Base-by-base conservation (phyloP, 2,329 filamentous ascomycete species). In the Ustulina deusta region DNA sequence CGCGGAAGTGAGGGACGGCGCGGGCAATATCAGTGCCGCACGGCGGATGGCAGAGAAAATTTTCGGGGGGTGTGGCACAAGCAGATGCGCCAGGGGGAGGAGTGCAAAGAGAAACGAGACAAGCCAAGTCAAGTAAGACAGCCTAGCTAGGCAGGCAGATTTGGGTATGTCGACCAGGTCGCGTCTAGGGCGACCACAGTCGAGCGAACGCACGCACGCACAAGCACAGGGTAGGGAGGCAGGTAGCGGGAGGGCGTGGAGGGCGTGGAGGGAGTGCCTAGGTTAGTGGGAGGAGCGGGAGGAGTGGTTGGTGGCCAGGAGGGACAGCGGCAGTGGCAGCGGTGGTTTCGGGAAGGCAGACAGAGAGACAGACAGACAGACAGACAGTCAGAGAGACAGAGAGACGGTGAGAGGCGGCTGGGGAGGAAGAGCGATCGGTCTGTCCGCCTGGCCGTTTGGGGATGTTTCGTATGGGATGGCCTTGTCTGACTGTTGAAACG, bases 41-140 rank as follows among this genome's bases (percentile, higher is more conserved):
- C 76, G 74, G 74, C 76, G 74, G 74, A 62, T 60, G 60, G 48
- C 49, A 70, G 54, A 71, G 68, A 70, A 71, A 75, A 73, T 72
- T 71, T 75, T 77, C 70, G 71, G 73, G 75, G 75, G 75, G 54
- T 75, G 75, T 77, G 76, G 75, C 75, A 75, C 74, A 69, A 73
- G 69, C 55, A 73, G 65, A 69, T 69, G 51, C 67, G 71, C 73
- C 72, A 74, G 69, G 73, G 68, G 70, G 66, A 68, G 70, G 69
- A 73, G 72, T 69, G 69, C 70, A 66, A 73, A 71, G 68, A 73
- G 71, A 68, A 73, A 74, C 72, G 63, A 73, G 71, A 73, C 73
- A 74, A 70, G 74, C 69, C 72, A 75, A 71, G 70, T 73, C 71
- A 68, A 72, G 73, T 73, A 74, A 75, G 74, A 72, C 74, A 75